Base-by-base conservation (phyloP, 2,329 filamentous ascomycete genomes). In the Thelonectria blattea region DNA sequence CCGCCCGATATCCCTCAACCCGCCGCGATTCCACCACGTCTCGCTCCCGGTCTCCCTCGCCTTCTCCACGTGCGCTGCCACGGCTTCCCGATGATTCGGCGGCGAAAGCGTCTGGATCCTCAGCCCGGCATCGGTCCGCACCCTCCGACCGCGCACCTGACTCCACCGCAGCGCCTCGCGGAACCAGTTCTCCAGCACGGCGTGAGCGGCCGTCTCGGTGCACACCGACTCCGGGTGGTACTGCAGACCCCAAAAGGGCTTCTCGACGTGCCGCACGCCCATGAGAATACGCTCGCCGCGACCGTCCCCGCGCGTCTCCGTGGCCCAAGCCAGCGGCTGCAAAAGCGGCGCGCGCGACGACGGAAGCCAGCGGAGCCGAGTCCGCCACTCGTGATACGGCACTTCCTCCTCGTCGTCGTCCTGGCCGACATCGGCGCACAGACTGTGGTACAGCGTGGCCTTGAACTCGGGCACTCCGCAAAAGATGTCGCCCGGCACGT, bases 171-270 rank as follows among this genome's bases (percentile, higher is more conserved):
- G 76, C 1, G 88, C 88, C 70, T 86, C 81, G 5, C 74, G 72
- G 83, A 93, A 95, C 92, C 93, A 97, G 69, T 91, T 92, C 52
- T 75, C 75, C 37, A 96, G 80, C 24, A 96, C 80, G 14, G 79
- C 77, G 18, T 83, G 84, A 1, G 90, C 88, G 61, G 84, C 83
- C 3, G 81, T 77, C 41, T 91, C 90, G 4, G 93, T 96, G 73
- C 92, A 96, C 14, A 92, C 85, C 0, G 92, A 96, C 74, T 97
- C 93, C 0, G 93, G 93, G 71, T 97, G 93, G 69, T 95, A 97
- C 72, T 97, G 93, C 17, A 97, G 82, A 0, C 91, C 93, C 88
- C 91, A 96, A 64, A 94, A 91, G 0, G 93, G 93, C 65, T 87
- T 88, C 1, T 65, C 71, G 17, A 73, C 76, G 73, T 96, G 92